phyloP scores from a whole-genome alignment of 495 filamentous ascomycete species.

The Darksidea phi region DNA sequence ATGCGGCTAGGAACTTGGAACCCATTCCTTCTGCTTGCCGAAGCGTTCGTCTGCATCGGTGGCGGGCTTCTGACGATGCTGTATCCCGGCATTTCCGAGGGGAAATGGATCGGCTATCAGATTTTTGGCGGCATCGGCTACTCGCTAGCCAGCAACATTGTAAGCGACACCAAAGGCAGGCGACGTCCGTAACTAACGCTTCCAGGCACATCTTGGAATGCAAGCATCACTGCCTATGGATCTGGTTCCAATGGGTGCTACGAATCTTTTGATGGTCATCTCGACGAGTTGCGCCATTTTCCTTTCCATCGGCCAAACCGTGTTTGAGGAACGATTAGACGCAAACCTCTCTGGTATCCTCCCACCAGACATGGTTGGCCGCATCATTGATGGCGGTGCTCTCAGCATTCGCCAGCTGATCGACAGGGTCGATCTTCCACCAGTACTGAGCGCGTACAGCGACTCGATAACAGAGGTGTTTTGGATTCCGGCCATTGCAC shows the following conservation, averaged over 20 bases:
- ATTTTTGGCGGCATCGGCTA: slow-evolving; percentile 22
- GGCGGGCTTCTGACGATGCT: slow-evolving; percentile 14
- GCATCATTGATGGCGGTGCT: background rate
- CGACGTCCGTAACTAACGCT: background rate
- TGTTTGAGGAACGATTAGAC: background rate
- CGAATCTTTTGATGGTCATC: background rate
- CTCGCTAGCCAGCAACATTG: slow-evolving; percentile 4
- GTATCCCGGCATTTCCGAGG: slow-evolving; percentile 6
- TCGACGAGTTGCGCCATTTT: background rate
- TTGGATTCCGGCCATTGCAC: background rate
- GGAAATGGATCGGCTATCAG: slow-evolving; percentile 28
- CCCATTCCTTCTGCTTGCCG: slow-evolving; percentile 1
- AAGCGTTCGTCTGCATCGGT: background rate
- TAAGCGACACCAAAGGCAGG: background rate
- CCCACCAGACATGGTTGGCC: background rate
- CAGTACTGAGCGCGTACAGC: background rate
- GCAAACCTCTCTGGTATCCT: background rate
- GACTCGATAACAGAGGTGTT: background rate
- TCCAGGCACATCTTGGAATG: slow-evolving; percentile 36
- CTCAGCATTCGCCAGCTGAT: background rate
- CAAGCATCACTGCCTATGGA: slow-evolving; percentile 36
- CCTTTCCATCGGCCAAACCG: background rate
- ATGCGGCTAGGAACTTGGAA: slow-evolving; percentile 13
- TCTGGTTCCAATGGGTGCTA: slow-evolving; percentile 34
- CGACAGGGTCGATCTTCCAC: background rate